phyloP scores from a whole-genome alignment of 1,284 basidiomycete species.

The Kwoniella shivajii region DNA sequence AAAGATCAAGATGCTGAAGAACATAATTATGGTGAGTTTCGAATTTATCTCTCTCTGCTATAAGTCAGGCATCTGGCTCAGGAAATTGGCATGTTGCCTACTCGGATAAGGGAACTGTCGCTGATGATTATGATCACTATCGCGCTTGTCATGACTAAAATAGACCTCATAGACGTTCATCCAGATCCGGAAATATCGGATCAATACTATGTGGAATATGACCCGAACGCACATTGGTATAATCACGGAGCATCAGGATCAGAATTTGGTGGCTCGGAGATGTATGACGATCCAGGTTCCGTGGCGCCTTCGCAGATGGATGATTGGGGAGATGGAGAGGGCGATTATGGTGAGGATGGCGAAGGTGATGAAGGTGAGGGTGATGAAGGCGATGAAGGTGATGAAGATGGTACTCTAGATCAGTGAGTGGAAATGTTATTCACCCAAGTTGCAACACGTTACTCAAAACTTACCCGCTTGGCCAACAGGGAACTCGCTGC shows the following conservation, averaged over 20 bases:
- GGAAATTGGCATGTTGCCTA: too few species aligned
- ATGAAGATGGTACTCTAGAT: conserved; percentile 31
- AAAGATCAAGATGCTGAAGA: conserved; percentile 80
- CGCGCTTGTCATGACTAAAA: too few species aligned
- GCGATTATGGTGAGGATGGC: conserved; percentile 49
- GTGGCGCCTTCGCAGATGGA: conserved; percentile 29
- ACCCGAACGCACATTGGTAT: conserved; percentile 42
- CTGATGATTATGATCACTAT: too few species aligned
- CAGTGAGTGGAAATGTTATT: conserved; percentile 13
- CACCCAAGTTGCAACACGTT: background rate
- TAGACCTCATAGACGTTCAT: conserved; percentile 46
- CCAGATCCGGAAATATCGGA: conserved; percentile 45
- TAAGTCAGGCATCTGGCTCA: background rate
- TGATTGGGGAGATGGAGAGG: conserved; percentile 52
- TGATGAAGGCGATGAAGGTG: conserved; percentile 34
- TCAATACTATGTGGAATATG: conserved; percentile 46
- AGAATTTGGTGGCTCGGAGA: conserved; percentile 58
- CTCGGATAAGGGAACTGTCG: too few species aligned
- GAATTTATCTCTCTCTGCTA: background rate
- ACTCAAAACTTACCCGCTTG: too few species aligned
- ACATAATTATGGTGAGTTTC: conserved; percentile 32
- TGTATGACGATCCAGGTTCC: conserved; percentile 62
- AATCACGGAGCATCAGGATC: conserved; percentile 63
- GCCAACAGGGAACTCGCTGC: conserved; percentile 44
- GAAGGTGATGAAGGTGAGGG: conserved; percentile 17